Evolutionary conservation across 225 moss, liverwort and hornwort species (phyloP), one percentile per base, ranked within the genome.

Genomic region (Thuidium tamariscinum): DNA sequence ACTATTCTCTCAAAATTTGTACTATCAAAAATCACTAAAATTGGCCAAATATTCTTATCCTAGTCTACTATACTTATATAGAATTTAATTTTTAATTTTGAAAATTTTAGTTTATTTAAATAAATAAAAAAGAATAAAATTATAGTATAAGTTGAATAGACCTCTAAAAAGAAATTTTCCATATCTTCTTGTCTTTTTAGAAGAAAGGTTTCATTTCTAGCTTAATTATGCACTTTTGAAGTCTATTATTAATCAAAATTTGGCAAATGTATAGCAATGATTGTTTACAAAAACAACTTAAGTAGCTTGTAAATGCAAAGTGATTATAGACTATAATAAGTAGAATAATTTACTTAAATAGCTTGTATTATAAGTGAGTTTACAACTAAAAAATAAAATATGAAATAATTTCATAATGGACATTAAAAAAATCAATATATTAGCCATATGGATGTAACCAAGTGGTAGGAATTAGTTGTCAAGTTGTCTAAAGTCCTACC

Each of bases 21-120:
- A 7, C 0, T 0, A 0, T 19, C 0, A 19, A 72, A 19, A 11
- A 32, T 48, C 4, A 20, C 12, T 4, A 49, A 19, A 19, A 32
- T 32, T 32, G 46, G 6, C 19, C 2, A 46, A 18, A 32, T 1
- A 48, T 10, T 72, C 19, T 18, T 46, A 7, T 7, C 19, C 2
- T 4, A 19, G 1, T 32, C 48, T 11, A 4, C 0, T 18, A 73
- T 1, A 18, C 2, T 2, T 48, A 0, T 48, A 21, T 56, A 56
- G 56, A 56, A 56, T 21, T 21, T 21, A 21, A 42, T 29, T 29
- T 46, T 0, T 1, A 2, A 29, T 42, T 16, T 72, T 30, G 9
- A 6, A 44, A n/a, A n/a, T n/a, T n/a, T n/a, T n/a, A n/a, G n/a
- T n/a, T n/a, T n/a, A n/a, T n/a, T n/a, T n/a, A n/a, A n/a, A n/a